A percentile compares a stretch with the other conserved stretches of the same genome.
phyloP scores from a whole-genome alignment of 2,329 filamentous ascomycete species.

The Apiospora arundinis region DNA sequence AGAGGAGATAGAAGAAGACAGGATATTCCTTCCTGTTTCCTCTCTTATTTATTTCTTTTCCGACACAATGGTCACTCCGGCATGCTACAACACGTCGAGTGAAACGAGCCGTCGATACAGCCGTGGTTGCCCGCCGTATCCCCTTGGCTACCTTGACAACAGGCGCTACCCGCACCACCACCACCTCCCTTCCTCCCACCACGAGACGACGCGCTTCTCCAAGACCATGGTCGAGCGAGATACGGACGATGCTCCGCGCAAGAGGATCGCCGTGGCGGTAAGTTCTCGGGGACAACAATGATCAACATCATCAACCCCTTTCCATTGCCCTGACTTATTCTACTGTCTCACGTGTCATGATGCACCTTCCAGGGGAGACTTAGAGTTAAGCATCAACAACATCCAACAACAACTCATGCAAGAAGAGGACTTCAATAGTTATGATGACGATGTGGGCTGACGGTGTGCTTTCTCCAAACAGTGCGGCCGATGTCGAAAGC shows the following conservation, averaged over 20 bases:
- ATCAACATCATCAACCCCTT: neutral
- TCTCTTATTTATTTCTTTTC: neutral
- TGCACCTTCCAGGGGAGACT: neutral
- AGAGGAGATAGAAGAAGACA: neutral
- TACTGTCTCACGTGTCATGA: neutral
- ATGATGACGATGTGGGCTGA: neutral
- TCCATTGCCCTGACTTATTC: neutral
- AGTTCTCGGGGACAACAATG: constrained; percentile 34
- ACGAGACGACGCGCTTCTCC: constrained; percentile 42
- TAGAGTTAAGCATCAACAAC: neutral
- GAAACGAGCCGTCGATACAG: constrained; percentile 49
- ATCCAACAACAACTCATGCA: neutral
- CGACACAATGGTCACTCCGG: constrained; percentile 50
- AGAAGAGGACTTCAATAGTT: neutral
- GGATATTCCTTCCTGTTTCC: too few species aligned
- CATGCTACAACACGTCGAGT: constrained; percentile 44
- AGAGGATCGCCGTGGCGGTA: constrained; percentile 66
- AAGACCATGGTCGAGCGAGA: constrained; percentile 49
- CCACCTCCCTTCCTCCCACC: constrained; percentile 42
- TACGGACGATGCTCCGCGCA: constrained; percentile 54
- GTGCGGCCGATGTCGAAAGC: constrained; percentile 89
- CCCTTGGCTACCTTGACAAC: constrained; percentile 44
- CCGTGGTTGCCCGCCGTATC: constrained; percentile 46
- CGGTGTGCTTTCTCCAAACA: constrained; percentile 44
- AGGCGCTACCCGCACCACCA: constrained; percentile 37